These are phyloP conservation scores for Suillus americanus DNA, from an alignment of 768 basidiomycete genomes.

Conservation along the genomic window DNA sequence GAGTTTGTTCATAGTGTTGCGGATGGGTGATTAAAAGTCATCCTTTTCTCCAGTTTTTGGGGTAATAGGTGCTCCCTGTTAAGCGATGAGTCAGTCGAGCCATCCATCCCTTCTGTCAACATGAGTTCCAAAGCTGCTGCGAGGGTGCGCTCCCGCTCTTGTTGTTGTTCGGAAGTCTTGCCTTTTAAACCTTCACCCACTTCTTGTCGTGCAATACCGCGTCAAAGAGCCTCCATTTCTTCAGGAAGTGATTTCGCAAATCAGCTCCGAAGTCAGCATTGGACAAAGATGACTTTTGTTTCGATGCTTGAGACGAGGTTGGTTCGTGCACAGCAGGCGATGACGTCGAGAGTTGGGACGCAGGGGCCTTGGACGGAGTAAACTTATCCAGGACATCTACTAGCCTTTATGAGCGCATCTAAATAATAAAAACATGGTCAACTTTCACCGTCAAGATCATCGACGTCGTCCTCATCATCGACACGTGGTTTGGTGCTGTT, in stretches of 20 bases:
- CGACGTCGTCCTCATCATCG: conserved; percentile 39
- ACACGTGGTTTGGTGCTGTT: conserved; percentile 18
- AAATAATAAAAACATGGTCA: not conserved
- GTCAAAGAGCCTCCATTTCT: conserved; percentile 46
- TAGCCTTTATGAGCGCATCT: conserved; percentile 11
- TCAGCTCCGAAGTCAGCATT: conserved; percentile 24
- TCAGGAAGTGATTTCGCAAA: conserved; percentile 37
- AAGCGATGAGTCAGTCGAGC: no score
- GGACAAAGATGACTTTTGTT: conserved; percentile 4
- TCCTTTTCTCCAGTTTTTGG: no score
- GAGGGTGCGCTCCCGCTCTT: conserved; percentile 37
- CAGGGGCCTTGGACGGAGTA: conserved; percentile 17
- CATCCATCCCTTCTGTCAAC: no score
- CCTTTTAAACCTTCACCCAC: conserved; percentile 16
- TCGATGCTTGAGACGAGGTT: conserved; percentile 25
- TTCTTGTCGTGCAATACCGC: conserved; percentile 19
- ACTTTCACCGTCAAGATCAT: conserved; percentile 42
- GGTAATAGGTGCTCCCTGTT: no score
- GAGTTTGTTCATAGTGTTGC: no score
- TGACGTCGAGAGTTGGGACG: conserved; percentile 12
- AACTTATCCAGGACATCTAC: conserved; percentile 54
- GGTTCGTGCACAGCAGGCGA: conserved; percentile 18
- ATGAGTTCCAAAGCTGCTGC: conserved; percentile 70
- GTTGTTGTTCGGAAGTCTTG: not conserved
- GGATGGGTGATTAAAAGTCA: no score